Evolutionary conservation across 2,329 filamentous ascomycete genomes (phyloP).

Genomic region (Fusarium clavum): DNA sequence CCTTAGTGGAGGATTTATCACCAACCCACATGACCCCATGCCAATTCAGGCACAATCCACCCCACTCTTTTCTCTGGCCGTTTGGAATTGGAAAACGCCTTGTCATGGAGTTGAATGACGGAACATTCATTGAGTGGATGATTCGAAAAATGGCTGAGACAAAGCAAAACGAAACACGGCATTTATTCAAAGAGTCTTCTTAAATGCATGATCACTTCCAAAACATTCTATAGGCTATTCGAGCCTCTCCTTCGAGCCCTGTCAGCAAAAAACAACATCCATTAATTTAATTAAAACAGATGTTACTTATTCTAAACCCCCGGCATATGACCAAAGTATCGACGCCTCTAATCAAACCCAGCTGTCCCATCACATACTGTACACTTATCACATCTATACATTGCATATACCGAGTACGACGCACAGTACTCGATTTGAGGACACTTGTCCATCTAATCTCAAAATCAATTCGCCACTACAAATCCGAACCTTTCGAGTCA

Average conservation of each 20-base stretch:
- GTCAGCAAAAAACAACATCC: not conserved
- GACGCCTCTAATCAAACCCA: constrained; percentile 10
- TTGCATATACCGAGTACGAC: not conserved
- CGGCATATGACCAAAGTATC: not conserved
- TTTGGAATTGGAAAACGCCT: constrained; percentile 15
- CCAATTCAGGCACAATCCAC: constrained; percentile 3
- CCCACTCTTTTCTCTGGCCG: constrained; percentile 4
- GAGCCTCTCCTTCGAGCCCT: not conserved
- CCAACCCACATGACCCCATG: constrained; percentile 5
- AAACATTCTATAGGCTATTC: not conserved
- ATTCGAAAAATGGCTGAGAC: not conserved
- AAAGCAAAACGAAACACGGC: constrained; percentile 9
- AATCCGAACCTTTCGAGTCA: not conserved
- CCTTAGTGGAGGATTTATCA: constrained; percentile 1
- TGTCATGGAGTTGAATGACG: constrained; percentile 1
- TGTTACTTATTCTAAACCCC: not conserved
- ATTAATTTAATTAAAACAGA: not conserved
- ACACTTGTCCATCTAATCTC: not conserved
- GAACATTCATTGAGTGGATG: not conserved
- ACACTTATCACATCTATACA: not conserved
- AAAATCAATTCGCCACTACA: constrained; percentile 3
- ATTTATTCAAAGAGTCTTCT: not conserved
- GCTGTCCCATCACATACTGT: not conserved
- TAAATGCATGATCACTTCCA: not conserved
- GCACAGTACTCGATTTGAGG: not conserved